These are phyloP conservation scores for Stentor coeruleus DNA, from an alignment of 73 alveolate species.

Conservation along the genomic window DNA sequence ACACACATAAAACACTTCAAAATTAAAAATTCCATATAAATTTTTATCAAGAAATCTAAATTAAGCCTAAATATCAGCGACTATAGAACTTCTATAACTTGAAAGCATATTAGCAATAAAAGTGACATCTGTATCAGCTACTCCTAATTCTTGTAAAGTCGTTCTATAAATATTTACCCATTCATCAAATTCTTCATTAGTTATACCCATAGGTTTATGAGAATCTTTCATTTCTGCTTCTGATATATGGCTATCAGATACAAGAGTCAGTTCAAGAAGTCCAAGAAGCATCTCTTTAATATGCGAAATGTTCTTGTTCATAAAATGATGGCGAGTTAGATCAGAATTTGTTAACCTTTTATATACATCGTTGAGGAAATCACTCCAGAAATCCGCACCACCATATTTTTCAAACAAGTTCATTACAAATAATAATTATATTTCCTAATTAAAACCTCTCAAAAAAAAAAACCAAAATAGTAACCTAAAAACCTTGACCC, in stretches of 20 bases:
- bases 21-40: too few relatives aligned
- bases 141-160: too few relatives aligned
- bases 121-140: too few relatives aligned
- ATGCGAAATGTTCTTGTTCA: not conserved
- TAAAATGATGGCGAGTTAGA: not conserved
- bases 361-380: not conserved
- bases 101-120: too few relatives aligned
- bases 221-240: not conserved
- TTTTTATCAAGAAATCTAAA: too few relatives aligned
- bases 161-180: not conserved
- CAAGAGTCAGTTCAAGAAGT: not conserved
- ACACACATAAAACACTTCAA: too few relatives aligned
- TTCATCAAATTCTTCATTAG: not conserved
- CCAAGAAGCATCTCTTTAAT: not conserved
- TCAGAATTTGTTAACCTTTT: not conserved
- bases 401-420: not conserved
- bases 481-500: too few relatives aligned
- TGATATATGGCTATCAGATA: not conserved
- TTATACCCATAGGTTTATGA: not conserved
- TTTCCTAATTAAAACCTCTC: too few relatives aligned
- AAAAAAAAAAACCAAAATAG: too few relatives aligned
- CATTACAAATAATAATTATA: too few relatives aligned
- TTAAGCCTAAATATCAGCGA: too few relatives aligned
- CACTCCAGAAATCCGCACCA: not conserved
- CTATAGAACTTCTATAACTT: too few relatives aligned